Evolutionary conservation across 176 grass and related monocot genomes (phyloP).

Genomic region (Elymus sibiricus): DNA sequence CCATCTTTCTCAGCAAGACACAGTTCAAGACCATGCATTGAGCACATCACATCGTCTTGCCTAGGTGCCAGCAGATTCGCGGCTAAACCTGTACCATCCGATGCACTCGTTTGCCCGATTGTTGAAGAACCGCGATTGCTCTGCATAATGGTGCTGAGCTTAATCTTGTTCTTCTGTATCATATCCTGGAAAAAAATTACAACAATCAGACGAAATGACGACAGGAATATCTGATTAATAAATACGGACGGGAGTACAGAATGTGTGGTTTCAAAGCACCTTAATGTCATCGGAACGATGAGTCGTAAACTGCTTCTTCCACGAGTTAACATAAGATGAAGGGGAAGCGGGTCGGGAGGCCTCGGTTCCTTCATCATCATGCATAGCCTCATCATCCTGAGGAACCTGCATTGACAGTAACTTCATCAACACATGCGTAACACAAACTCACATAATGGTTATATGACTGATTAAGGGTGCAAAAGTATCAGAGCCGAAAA

Average conservation of each 20-base stretch:
- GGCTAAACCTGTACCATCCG: slow-evolving; percentile 46
- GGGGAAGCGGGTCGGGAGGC: background rate
- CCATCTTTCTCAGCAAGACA: slow-evolving; percentile 52
- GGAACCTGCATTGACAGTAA: slow-evolving; percentile 22
- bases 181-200: slow-evolving; percentile 56
- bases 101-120: slow-evolving; percentile 53
- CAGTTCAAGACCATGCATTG: slow-evolving; percentile 55
- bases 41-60: slow-evolving; percentile 59
- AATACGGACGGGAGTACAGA: background rate
- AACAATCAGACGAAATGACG: background rate
- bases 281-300: slow-evolving; percentile 66
- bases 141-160: slow-evolving; percentile 63
- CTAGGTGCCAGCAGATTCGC: slow-evolving; percentile 74
- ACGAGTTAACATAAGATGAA: slow-evolving; percentile 58
- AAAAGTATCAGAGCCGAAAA: background rate
- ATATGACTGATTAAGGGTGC: background rate
- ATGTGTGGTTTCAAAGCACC: slow-evolving; percentile 45
- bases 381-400: slow-evolving; percentile 18
- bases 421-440: background rate
- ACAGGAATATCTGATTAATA: background rate
- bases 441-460: background rate
- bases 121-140: slow-evolving; percentile 52
- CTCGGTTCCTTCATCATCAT: slow-evolving; percentile 34
- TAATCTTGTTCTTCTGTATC: slow-evolving; percentile 69
- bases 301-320: slow-evolving; percentile 64